phyloP scores from a whole-genome alignment of 2,329 filamentous ascomycete species.

The Capronia americana region DNA sequence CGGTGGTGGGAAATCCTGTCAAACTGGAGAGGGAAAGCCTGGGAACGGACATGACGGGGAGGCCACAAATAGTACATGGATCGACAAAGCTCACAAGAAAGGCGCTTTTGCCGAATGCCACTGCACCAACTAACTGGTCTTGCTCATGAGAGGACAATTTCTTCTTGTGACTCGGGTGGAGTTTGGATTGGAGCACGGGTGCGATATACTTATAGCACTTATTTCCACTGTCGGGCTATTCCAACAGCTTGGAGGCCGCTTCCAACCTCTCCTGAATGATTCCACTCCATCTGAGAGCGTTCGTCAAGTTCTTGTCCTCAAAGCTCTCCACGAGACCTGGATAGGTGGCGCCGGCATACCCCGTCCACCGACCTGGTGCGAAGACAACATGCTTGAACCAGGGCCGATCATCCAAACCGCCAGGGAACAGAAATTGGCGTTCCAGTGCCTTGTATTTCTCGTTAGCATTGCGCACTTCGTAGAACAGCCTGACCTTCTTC shows the following conservation, averaged over 20 bases:
- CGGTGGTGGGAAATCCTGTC: too few species aligned
- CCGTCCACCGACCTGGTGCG: slow-evolving; percentile 88
- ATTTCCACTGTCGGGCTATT: slow-evolving; percentile 15
- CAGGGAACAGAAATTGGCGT: slow-evolving; percentile 75
- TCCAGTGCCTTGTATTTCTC: slow-evolving; percentile 84
- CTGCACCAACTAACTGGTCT: background rate
- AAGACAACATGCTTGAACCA: slow-evolving; percentile 98
- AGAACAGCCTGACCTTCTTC: slow-evolving; percentile 68
- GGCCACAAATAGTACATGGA: too few species aligned
- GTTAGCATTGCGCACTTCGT: slow-evolving; percentile 72
- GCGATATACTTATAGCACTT: background rate
- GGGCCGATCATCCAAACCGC: slow-evolving; percentile 74
- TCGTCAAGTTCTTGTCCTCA: slow-evolving; percentile 56
- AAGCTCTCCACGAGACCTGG: slow-evolving; percentile 69
- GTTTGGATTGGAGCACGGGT: background rate
- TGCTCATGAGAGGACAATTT: background rate
- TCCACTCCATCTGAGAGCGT: slow-evolving; percentile 46
- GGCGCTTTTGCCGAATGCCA: too few species aligned
- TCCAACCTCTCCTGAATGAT: slow-evolving; percentile 42
- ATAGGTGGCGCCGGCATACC: slow-evolving; percentile 77
- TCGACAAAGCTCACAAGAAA: too few species aligned
- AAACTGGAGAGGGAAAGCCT: background rate
- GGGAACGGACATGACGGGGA: too few species aligned
- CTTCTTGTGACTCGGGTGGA: background rate
- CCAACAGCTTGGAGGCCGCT: slow-evolving; percentile 38